phyloP scores from a whole-genome alignment of 2,329 filamentous ascomycete genomes.

The Ophiostoma angusticollis region DNA sequence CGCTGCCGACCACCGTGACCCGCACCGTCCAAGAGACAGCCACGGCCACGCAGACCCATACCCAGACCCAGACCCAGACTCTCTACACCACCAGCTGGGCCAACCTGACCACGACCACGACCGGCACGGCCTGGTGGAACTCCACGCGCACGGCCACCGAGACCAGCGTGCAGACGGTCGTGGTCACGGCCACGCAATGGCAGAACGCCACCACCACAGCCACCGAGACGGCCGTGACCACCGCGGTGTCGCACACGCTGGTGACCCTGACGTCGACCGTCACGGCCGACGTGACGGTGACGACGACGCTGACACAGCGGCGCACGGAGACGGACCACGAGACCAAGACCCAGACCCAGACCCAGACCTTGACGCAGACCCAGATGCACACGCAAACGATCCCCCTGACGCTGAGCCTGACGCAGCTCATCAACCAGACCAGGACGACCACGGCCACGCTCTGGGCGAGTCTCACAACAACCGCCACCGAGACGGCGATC shows the following conservation, averaged over 20 bases:
- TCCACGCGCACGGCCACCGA: not conserved
- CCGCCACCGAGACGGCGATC: too few relatives aligned
- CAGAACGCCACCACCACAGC: not conserved
- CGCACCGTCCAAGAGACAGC: not conserved
- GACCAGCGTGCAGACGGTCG: not conserved
- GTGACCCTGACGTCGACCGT: conserved; percentile 1
- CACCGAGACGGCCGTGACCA: not conserved
- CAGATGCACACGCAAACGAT: too few relatives aligned
- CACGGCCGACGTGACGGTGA: conserved; percentile 1
- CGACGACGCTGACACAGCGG: not conserved
- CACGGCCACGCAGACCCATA: not conserved
- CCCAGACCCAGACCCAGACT: not conserved
- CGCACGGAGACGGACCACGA: not conserved
- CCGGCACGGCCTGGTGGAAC: not conserved
- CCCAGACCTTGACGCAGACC: not conserved
- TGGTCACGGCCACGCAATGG: not conserved
- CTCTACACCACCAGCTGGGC: not conserved
- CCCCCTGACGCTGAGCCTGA: too few relatives aligned
- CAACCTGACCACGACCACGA: not conserved
- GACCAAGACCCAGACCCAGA: too few relatives aligned
- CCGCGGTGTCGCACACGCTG: not conserved
- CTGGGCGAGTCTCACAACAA: too few relatives aligned
- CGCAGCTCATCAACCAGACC: too few relatives aligned
- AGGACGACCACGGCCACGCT: too few relatives aligned
- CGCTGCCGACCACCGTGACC: not conserved